Evolutionary conservation across 2,329 filamentous ascomycete species (phyloP).

Genomic region (Lachnellula arida): DNA sequence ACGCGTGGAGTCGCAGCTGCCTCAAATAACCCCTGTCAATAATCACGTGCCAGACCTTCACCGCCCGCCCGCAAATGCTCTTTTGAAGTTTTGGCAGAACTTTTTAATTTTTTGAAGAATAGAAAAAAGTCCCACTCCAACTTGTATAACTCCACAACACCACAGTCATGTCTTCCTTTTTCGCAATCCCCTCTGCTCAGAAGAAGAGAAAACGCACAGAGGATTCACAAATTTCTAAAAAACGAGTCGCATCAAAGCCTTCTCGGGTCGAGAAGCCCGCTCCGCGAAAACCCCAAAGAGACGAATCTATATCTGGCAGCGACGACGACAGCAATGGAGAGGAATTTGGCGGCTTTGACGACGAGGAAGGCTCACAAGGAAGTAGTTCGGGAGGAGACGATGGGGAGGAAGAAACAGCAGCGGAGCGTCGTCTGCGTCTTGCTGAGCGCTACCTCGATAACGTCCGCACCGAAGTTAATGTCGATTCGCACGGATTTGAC

Average conservation of each 20-base stretch:
- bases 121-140: not conserved
- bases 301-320: conserved; percentile 77
- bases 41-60: conserved; percentile 1
- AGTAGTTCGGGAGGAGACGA: conserved; percentile 51
- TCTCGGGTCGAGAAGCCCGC: conserved; percentile 36
- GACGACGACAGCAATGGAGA: conserved; percentile 63
- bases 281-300: conserved; percentile 41
- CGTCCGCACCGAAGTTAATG: conserved; percentile 75
- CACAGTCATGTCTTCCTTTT: conserved; percentile 82
- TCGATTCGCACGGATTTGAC: conserved; percentile 83
- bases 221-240: conserved; percentile 53
- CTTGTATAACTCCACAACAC: not conserved
- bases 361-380: conserved; percentile 42
- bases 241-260: conserved; percentile 44
- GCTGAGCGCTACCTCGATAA: conserved; percentile 93
- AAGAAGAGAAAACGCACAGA: conserved; percentile 80
- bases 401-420: conserved; percentile 75
- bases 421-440: conserved; percentile 78
- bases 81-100: not conserved
- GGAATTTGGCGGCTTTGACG: conserved; percentile 54
- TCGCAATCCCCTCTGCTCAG: conserved; percentile 79
- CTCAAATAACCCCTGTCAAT: conserved; percentile 11
- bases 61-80: not conserved
- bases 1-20: conserved; percentile 29
- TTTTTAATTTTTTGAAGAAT: not conserved